A percentile compares a stretch with the other conserved stretches of the same genome.
phyloP scores from a whole-genome alignment of 176 grass and related monocot genomes.

The Oryza coarctata region DNA sequence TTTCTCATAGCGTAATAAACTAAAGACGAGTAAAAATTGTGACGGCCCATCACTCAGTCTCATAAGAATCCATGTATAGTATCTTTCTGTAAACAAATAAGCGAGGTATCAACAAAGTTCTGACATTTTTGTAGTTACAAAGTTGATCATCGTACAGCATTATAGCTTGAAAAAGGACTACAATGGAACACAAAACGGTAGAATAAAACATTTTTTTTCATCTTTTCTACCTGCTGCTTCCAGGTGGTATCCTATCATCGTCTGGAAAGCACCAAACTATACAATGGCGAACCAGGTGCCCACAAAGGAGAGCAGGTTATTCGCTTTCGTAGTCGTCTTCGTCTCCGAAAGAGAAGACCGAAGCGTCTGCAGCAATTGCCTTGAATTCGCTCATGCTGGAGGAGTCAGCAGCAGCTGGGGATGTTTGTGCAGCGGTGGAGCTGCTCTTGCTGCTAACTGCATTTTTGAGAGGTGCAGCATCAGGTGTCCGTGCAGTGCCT shows the following conservation, averaged over 20 bases:
- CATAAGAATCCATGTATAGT: neutral
- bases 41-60: neutral
- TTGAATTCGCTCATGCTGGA: conserved; percentile 90
- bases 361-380: conserved; percentile 89
- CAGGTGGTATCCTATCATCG: conserved; percentile 10
- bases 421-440: conserved; percentile 16
- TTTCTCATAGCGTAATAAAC: too few species aligned
- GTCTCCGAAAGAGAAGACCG: conserved; percentile 86
- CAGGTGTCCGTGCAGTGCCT: conserved; percentile 42
- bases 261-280: conserved; percentile 39
- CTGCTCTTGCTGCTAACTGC: conserved; percentile 45
- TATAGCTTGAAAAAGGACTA: conserved; percentile 23
- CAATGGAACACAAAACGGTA: conserved; percentile 45
- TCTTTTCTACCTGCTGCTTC: conserved; percentile 10
- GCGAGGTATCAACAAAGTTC: conserved; percentile 14
- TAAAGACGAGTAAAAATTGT: too few species aligned
- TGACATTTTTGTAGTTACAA: conserved; percentile 30
- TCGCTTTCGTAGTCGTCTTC: conserved; percentile 96
- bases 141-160: conserved; percentile 20
- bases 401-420: conserved; percentile 32
- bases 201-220: conserved; percentile 39
- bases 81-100: neutral
- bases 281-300: conserved; percentile 22
- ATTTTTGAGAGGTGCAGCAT: conserved; percentile 38
- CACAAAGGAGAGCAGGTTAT: conserved; percentile 23